Evolutionary conservation across 768 basidiomycete species (phyloP).

Genomic region (Suillus cothurnatus): DNA sequence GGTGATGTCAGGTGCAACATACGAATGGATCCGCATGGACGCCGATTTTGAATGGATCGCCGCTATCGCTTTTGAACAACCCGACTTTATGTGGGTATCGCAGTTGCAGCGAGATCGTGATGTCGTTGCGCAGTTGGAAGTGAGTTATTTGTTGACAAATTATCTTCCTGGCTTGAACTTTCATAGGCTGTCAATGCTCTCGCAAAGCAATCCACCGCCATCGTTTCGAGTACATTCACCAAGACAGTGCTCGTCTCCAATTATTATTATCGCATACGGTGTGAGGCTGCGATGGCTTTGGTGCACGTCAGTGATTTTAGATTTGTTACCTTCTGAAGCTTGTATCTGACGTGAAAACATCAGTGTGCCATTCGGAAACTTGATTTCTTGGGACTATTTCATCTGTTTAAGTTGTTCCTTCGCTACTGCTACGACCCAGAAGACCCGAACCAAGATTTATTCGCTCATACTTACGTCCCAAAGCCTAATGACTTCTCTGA

Average conservation of each 20-base stretch:
- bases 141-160: constrained; percentile 37
- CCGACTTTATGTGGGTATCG: constrained; percentile 98
- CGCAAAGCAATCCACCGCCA: constrained; percentile 75
- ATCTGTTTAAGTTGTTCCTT: constrained; percentile 93
- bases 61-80: constrained; percentile 89
- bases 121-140: constrained; percentile 97
- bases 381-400: constrained; percentile 91
- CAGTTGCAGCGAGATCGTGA: constrained; percentile 95
- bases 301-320: constrained; percentile 60
- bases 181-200: constrained; percentile 92
- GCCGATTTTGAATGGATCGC: constrained; percentile 99
- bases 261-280: constrained; percentile 94
- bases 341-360: constrained; percentile 19
- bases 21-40: constrained; percentile 99
- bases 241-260: constrained; percentile 94
- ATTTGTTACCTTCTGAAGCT: constrained; percentile 16
- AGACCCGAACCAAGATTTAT: constrained; percentile 79
- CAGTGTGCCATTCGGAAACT: constrained; percentile 84
- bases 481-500: constrained; percentile 95
- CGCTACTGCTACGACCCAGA: constrained; percentile 90
- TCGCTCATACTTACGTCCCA: constrained; percentile 88
- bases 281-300: constrained; percentile 88
- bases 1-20: constrained; percentile 91
- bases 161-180: constrained; percentile 13
- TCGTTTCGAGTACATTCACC: constrained; percentile 89